These are phyloP conservation scores for Annulohypoxylon truncatum DNA, from an alignment of 2,329 filamentous ascomycete genomes.

Conservation along the genomic window DNA sequence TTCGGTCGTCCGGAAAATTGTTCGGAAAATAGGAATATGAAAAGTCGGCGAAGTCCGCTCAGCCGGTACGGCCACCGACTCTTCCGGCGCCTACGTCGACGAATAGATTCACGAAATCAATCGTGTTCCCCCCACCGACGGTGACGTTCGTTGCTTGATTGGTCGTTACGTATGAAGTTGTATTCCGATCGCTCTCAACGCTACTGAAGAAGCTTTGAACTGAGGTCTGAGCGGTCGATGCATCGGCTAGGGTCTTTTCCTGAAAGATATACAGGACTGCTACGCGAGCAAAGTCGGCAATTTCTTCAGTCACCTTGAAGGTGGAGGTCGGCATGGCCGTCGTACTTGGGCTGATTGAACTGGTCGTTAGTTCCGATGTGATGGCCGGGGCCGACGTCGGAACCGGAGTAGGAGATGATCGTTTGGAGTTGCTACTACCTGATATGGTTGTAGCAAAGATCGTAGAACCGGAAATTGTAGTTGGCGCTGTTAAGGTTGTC, in stretches of 20 bases:
- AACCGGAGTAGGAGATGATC: constrained; percentile 41
- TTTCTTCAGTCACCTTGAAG: constrained; percentile 66
- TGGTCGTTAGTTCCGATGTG: constrained; percentile 42
- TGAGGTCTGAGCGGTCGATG: constrained; percentile 64
- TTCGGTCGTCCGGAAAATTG: not conserved
- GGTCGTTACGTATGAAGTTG: constrained; percentile 44
- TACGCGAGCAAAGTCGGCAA: constrained; percentile 72
- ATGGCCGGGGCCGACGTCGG: constrained; percentile 41
- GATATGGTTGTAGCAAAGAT: constrained; percentile 50
- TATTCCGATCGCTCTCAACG: constrained; percentile 41
- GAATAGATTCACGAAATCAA: constrained; percentile 63
- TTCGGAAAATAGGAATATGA: constrained; percentile 4
- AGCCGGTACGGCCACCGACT: constrained; percentile 39
- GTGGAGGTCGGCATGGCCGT: constrained; percentile 47
- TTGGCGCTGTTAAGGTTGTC: constrained; percentile 41
- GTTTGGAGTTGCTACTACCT: constrained; percentile 22
- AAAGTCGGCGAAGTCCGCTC: constrained; percentile 8
- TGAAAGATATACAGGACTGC: constrained; percentile 72
- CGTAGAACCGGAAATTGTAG: constrained; percentile 45
- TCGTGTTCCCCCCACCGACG: constrained; percentile 58
- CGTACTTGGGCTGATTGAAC: constrained; percentile 37
- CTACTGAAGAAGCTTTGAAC: constrained; percentile 67
- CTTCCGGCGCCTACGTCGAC: constrained; percentile 53
- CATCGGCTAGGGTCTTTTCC: constrained; percentile 61
- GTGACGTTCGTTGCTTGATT: constrained; percentile 56